Base-by-base conservation (phyloP, 228 moss, liverwort and hornwort genomes). In the Sphagnum fallax region DNA sequence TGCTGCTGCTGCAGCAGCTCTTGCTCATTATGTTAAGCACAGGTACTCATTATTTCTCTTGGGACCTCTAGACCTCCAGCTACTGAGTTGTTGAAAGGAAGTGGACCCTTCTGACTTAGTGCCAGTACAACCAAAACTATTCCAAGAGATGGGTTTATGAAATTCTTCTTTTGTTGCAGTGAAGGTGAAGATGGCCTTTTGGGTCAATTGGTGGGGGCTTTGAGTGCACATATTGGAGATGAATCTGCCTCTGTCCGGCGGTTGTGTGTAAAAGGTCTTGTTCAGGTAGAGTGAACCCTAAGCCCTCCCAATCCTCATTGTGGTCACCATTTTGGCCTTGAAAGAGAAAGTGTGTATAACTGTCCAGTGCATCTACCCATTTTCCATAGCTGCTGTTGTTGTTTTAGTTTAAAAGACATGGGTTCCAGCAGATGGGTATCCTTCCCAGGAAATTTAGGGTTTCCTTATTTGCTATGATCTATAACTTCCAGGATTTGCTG, bases 191-290 rank as follows among this genome's bases (percentile, higher is more conserved):
- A 91, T 77, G 76, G 79, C 64, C 85, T 97, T 68, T 69, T 97
- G 18, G 91, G 82, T 60, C 85, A 97, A 57, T 77, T 97, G 62
- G 97, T 93, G 72, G 97, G 90, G 83, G 88, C 91, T 71, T 72
- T 97, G 69, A 93, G 97, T 80, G 93, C 97, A 59, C 90, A 97
- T 71, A 93, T 97, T 53, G 97, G 97, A 70, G 97, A 93, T 69
- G 97, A 97, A 69, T 81, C 93, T 13, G 82, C 90, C 68, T 76
- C 81, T 62, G 97, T 97, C 57, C 84, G 91, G 65, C 87, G 88
- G 10, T 74, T 97, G 53, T 97, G 97, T 76, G 93, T 97, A 6
- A 91, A 91, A 74, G 97, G 97, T 76, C 83, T 97, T 55, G 84
- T 87, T 50, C 93, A 97, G 89, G 96, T 97, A 85, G 72, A 16